Conservation (phyloP, 768 basidiomycete species). For the Daedaleopsis nitida region DNA sequence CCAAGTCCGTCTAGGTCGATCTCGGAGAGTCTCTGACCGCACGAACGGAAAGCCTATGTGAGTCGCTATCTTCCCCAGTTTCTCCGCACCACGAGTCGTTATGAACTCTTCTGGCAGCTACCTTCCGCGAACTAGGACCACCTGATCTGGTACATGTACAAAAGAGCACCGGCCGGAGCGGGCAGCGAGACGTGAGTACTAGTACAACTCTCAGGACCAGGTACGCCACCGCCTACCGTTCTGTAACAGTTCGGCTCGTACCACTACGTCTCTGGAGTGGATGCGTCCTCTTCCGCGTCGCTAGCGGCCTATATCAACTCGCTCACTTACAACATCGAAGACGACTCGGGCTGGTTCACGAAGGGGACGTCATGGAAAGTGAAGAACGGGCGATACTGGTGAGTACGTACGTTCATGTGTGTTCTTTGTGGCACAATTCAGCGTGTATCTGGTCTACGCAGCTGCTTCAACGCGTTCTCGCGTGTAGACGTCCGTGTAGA, state of each 20-base stretch:
- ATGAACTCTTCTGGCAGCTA: conserved; percentile 53
- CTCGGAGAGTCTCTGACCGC: conserved; percentile 88
- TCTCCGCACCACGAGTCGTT: conserved; percentile 17
- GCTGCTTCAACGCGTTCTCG: conserved; percentile 98
- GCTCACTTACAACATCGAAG: conserved; percentile 93
- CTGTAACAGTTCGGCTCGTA: conserved; percentile 82
- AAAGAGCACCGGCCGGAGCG: conserved; percentile 83
- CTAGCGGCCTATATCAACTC: conserved; percentile 99
- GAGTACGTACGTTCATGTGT: conserved; percentile 27
- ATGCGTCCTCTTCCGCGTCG: conserved; percentile 96
- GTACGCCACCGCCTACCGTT: conserved; percentile 5
- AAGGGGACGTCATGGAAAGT: conserved; percentile 88
- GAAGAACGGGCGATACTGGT: conserved; percentile 92
- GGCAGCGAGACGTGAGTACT: conserved; percentile 80
- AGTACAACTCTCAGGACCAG: conserved; percentile 3
- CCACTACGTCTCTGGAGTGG: conserved; percentile 98
- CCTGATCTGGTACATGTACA: conserved; percentile 96
- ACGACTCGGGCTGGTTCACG: conserved; percentile 89
- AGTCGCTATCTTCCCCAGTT: conserved; percentile 33
- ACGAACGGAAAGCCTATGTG: conserved; percentile 90
- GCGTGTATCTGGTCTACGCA: conserved; percentile 27
- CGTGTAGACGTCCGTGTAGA: conserved; percentile 96
- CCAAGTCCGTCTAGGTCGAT: conserved; percentile 58
- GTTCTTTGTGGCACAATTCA: neutral
- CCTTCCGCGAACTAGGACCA: conserved; percentile 96